Base-by-base conservation (phyloP, 257 asterid genomes). In the Perilla frutescens region DNA sequence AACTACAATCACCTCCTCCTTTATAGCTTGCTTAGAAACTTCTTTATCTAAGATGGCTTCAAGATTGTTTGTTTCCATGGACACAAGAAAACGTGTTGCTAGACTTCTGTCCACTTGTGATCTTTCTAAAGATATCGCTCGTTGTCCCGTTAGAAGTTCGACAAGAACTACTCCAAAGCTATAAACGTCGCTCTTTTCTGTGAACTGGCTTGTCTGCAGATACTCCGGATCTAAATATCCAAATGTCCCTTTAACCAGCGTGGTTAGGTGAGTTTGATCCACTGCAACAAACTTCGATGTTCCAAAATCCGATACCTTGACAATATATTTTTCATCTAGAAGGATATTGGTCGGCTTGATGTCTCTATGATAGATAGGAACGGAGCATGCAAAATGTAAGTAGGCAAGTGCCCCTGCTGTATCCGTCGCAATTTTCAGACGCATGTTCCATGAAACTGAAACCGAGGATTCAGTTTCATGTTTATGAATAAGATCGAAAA, bases 231-330 rank as follows among this genome's bases (percentile, higher is more conserved):
- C 81, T 1, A 71, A n/a, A 65, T 77, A 77, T 9, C 81, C 81
- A 9, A 77, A 64, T 9, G 80, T 76, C 14, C 80, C 80, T 51
- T 31, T 76, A 6, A 76, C 72, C 6, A 31, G 1, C 3, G 81
- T 77, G 10, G 77, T 77, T 6, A 71, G 6, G 53, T 77, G 81
- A 15, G 81, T 77, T 37, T 77, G 77, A 13, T 77, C 69, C 13
- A 66, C 34, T 15, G 37, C 34, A 55, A 74, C 14, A 10, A 13
- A n/a, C 60, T 59, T 66, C 2, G 79, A 74, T 2, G 14, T 48
- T 26, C 75, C 75, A 1, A 75, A 75, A 51, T 75, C 64, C 0
- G 79, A 44, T 1, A 75, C 31, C 8, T 75, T 75, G 34, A 61
- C 79, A 11, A 20, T 20, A 1, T 20, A 20, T 20, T 20, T 20